These are phyloP conservation scores for Saturnispora saitoi DNA, from an alignment of 805 yeast genomes.

Conservation along the genomic window DNA sequence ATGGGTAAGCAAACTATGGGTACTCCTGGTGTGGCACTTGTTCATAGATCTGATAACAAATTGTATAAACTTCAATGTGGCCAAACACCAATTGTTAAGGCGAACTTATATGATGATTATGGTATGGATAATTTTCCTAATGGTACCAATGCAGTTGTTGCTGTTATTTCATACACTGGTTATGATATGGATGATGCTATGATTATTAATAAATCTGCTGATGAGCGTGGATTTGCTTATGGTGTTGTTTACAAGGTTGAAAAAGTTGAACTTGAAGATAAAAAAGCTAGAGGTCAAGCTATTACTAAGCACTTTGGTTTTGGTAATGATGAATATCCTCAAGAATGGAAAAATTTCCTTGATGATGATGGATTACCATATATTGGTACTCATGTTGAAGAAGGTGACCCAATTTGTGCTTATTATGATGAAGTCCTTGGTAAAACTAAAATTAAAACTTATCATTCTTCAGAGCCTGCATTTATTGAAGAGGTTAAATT, in stretches of 20 bases:
- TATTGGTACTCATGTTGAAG: constrained; percentile 80
- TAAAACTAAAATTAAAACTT: constrained; percentile 83
- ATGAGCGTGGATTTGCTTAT: constrained; percentile 95
- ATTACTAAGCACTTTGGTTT: constrained; percentile 91
- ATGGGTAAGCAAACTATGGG: constrained; percentile 99
- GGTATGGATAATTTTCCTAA: constrained; percentile 99
- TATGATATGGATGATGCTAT: constrained; percentile 99
- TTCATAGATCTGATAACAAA: constrained; percentile 90
- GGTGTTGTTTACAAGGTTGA: constrained; percentile 96
- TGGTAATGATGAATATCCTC: constrained; percentile 90
- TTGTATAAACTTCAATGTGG: constrained; percentile 89
- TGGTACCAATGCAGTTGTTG: constrained; percentile 97
- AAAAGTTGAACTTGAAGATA: constrained; percentile 70
- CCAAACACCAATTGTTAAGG: constrained; percentile 94
- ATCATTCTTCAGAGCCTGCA: constrained; percentile 91
- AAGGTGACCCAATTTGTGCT: constrained; percentile 94
- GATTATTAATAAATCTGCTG: constrained; percentile 95
- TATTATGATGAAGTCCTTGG: constrained; percentile 86
- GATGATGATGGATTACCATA: constrained; percentile 91
- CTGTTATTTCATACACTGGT: constrained; percentile 97
- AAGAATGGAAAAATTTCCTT: constrained; percentile 76
- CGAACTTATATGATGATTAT: constrained; percentile 86
- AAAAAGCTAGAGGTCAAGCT: constrained; percentile 88
- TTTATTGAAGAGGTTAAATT: constrained; percentile 92
- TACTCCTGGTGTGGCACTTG: constrained; percentile 94